Percentiles rank a stretch among this genome's conserved stretches.
These are phyloP conservation scores for Neofusicoccum sp. DNA, from an alignment of 2,329 filamentous ascomycete genomes.

Conservation along the genomic window DNA sequence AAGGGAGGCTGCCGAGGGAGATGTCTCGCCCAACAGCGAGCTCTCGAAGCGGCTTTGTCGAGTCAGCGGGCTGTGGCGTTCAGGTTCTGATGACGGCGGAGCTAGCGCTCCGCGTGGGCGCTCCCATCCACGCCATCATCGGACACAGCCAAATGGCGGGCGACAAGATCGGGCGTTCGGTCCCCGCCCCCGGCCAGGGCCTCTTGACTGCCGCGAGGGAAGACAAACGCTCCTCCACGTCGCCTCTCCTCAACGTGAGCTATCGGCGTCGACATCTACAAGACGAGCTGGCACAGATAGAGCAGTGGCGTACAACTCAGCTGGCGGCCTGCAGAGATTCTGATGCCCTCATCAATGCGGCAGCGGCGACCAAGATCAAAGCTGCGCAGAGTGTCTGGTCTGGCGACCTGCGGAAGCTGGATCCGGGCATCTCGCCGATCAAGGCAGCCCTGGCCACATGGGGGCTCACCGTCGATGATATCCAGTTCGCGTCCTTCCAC, in stretches of 20 bases:
- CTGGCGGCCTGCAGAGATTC: conserved; percentile 12
- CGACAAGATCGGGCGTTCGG: conserved; percentile 37
- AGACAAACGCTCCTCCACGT: conserved; percentile 19
- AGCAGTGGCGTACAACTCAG: conserved; percentile 17
- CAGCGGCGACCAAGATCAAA: not conserved
- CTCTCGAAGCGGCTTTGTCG: conserved; percentile 38
- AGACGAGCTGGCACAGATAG: conserved; percentile 19
- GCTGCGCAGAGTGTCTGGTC: not conserved
- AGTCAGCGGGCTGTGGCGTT: conserved; percentile 37
- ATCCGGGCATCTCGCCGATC: conserved; percentile 34
- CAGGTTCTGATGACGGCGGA: conserved; percentile 36
- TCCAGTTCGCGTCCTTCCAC: conserved; percentile 40
- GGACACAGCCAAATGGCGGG: conserved; percentile 33
- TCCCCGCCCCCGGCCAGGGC: conserved; percentile 41
- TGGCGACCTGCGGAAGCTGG: conserved; percentile 25
- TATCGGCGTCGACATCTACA: conserved; percentile 29
- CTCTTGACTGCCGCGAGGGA: conserved; percentile 34
- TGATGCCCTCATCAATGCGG: not conserved
- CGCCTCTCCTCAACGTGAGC: conserved; percentile 28
- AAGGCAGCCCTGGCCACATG: conserved; percentile 37
- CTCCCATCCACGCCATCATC: conserved; percentile 37
- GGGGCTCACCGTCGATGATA: conserved; percentile 40
- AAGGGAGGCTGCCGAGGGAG: conserved; percentile 30
- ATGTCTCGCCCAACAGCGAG: conserved; percentile 37
- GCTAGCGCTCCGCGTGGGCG: conserved; percentile 37